phyloP scores from a whole-genome alignment of 2,329 filamentous ascomycete species.

The Gnomoniopsis smithogilvyi region DNA sequence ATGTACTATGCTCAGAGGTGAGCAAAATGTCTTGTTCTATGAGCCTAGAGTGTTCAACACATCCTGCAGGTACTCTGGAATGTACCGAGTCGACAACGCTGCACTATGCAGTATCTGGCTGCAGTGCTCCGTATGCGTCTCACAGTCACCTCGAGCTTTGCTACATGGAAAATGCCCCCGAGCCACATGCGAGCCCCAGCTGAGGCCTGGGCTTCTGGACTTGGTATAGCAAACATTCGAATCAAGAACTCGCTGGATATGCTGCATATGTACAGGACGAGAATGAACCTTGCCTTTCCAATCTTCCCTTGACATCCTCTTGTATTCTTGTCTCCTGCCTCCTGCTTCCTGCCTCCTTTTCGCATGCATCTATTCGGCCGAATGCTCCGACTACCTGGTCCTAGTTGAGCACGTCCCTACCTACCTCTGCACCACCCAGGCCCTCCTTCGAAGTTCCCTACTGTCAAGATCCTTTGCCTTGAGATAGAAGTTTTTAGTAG shows the following conservation, averaged over 20 bases:
- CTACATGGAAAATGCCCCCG: conserved; percentile 1
- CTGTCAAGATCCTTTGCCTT: neutral
- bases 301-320: neutral
- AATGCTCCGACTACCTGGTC: conserved; percentile 14
- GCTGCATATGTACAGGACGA: neutral
- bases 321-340: conserved; percentile 1
- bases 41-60: neutral
- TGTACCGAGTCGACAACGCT: conserved; percentile 10
- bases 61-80: conserved; percentile 10
- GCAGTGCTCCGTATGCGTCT: conserved; percentile 3
- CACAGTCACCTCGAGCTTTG: conserved; percentile 9
- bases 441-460: neutral
- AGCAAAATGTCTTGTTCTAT: conserved; percentile 1
- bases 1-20: neutral
- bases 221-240: conserved; percentile 1
- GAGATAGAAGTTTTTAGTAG: neutral
- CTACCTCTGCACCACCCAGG: neutral
- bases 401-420: conserved; percentile 7
- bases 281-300: neutral
- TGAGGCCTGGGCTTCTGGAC: neutral
- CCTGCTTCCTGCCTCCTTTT: conserved; percentile 6
- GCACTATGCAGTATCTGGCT: conserved; percentile 10
- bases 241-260: neutral
- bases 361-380: conserved; percentile 6
- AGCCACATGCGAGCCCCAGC: conserved; percentile 4